Evolutionary conservation across 2,329 filamentous ascomycete genomes (phyloP), one percentile per base, ranked within the genome.

Genomic region (Talaromyces sp.): DNA sequence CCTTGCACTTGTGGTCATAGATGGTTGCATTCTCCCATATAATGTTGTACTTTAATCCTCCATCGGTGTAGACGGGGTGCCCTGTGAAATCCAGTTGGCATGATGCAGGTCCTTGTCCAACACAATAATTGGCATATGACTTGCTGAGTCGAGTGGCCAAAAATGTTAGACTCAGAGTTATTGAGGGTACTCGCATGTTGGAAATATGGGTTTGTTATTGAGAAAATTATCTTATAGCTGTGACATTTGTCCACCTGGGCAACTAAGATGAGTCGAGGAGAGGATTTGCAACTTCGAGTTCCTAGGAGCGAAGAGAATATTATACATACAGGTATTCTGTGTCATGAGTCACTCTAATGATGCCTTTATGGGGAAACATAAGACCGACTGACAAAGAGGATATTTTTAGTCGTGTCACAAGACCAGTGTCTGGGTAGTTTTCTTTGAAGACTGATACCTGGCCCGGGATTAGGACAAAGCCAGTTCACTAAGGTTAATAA

Each of bases 1-100:
- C 26, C 11, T 60, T 60, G 54, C 58, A 60, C 31, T 12, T 14
- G 26, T 53, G n/a, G 48, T 60, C 48, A 26, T 41, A 60, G 26
- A 60, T 56, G 7, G 55, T 52, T 46, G 55, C 54, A 11, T 8
- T n/a, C 21, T 19, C 29, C 58, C 58, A 60, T 26, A 21, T 19
- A 24, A 31, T 19, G n/a, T 19, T 5, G 26, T 60, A 56, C 11
- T 35, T 46, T 2, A 27, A 26, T 12, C 17, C 26, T 14, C n/a
- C 46, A 9, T 48, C 11, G n/a, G 7, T 11, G 21, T 21, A 21
- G 8, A 46, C n/a, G 2, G 48, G 46, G n/a, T 7, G n/a, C 4
- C 58, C 58, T 14, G 29, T 27, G 41, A 60, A 26, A 35, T 60
- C 52, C 26, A 60, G 54, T 14, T 60, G 55, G 19, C 58, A 60